Conservation (phyloP, 768 basidiomycete genomes). For the Hericium alpestre region DNA sequence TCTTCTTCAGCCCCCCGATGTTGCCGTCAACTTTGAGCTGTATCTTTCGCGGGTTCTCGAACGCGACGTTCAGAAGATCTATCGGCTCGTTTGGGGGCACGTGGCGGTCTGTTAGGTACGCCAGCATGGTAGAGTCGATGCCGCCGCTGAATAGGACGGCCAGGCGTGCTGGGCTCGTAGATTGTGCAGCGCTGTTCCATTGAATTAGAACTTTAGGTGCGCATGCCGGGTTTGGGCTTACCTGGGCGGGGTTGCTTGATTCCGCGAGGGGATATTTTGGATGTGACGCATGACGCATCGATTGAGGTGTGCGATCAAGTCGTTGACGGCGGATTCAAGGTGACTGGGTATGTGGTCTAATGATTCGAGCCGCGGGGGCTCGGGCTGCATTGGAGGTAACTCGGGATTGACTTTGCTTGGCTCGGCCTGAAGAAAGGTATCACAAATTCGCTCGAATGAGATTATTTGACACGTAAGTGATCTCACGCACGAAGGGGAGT, state of each 20-base stretch:
- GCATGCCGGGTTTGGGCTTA: too few relatives aligned
- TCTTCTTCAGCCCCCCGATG: slow-evolving; percentile 32
- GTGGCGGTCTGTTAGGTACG: slow-evolving; percentile 73
- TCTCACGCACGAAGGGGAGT: not conserved
- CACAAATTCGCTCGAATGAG: not conserved
- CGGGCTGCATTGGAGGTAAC: slow-evolving; percentile 28
- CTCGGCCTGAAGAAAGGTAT: slow-evolving; percentile 28
- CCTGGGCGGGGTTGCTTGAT: too few relatives aligned
- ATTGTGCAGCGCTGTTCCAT: not conserved
- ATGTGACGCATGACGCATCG: slow-evolving; percentile 61
- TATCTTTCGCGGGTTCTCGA: slow-evolving; percentile 86
- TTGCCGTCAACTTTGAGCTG: slow-evolving; percentile 37
- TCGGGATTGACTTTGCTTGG: slow-evolving; percentile 34
- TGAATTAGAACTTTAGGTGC: slow-evolving; percentile 22
- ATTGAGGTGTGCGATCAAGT: slow-evolving; percentile 45
- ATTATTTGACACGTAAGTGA: not conserved
- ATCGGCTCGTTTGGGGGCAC: slow-evolving; percentile 71
- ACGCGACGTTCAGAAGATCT: slow-evolving; percentile 87
- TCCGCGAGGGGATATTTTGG: slow-evolving; percentile 45
- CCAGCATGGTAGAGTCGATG: slow-evolving; percentile 81
- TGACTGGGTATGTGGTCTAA: slow-evolving; percentile 35
- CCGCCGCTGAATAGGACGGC: slow-evolving; percentile 94
- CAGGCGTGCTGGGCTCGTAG: slow-evolving; percentile 31
- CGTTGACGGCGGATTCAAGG: slow-evolving; percentile 34
- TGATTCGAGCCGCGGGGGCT: slow-evolving; percentile 23